Percentiles rank a stretch among this genome's conserved stretches.
phyloP scores from a whole-genome alignment of 805 yeast genomes.

The Metschnikowia similis region DNA sequence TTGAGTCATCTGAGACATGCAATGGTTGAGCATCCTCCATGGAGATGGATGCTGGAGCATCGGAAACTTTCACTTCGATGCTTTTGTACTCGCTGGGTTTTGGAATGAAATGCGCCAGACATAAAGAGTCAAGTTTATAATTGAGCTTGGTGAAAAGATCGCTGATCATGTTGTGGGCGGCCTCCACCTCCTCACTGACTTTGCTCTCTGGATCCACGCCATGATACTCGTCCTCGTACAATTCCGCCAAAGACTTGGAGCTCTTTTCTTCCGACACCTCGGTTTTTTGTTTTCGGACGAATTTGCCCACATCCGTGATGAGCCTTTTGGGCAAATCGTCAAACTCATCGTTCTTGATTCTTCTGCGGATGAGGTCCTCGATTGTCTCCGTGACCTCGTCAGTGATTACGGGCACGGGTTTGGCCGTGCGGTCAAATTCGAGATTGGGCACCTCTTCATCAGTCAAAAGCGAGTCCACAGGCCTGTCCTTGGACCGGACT shows the following conservation, averaged over 20 bases:
- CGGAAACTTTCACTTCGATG: slow-evolving; percentile 68
- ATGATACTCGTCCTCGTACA: slow-evolving; percentile 82
- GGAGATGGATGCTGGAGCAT: slow-evolving; percentile 64
- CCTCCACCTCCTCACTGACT: slow-evolving; percentile 58
- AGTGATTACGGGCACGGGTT: slow-evolving; percentile 94
- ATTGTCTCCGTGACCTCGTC: slow-evolving; percentile 79
- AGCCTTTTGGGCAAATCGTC: slow-evolving; percentile 80
- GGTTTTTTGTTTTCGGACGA: slow-evolving; percentile 42
- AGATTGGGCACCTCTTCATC: slow-evolving; percentile 53
- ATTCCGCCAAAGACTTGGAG: slow-evolving; percentile 80
- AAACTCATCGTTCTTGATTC: slow-evolving; percentile 71
- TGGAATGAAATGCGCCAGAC: slow-evolving; percentile 94
- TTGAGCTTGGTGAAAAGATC: slow-evolving; percentile 58
- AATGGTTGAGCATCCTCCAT: slow-evolving; percentile 98
- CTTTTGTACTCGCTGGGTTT: slow-evolving; percentile 73
- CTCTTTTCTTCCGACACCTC: slow-evolving; percentile 84
- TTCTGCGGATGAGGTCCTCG: slow-evolving; percentile 83
- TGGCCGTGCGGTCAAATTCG: slow-evolving; percentile 89
- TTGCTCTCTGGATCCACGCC: slow-evolving; percentile 42
- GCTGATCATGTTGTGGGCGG: slow-evolving; percentile 74
- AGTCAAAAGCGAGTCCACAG: slow-evolving; percentile 74
- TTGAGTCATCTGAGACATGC: slow-evolving; percentile 64
- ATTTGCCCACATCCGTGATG: slow-evolving; percentile 61
- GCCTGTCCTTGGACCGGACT: slow-evolving; percentile 74
- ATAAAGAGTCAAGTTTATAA: slow-evolving; percentile 77